Conservation (phyloP, 139 green algal species). For the Ostreobium quekettii region DNA sequence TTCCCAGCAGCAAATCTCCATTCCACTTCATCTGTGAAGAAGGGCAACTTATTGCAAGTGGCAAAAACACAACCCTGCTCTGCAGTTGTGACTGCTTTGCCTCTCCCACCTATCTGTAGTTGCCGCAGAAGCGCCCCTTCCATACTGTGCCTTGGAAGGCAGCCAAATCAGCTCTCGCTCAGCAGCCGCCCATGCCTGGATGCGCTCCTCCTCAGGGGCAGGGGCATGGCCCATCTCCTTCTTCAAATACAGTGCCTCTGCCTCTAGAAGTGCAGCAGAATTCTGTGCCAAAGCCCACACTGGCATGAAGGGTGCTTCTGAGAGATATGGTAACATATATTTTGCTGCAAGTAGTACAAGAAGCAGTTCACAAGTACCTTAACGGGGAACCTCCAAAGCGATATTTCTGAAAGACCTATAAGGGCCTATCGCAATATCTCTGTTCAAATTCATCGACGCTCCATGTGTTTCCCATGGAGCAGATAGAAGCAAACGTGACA, state of each 20-base stretch:
- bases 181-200: conserved; percentile 36
- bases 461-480: too few relatives aligned
- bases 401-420: too few relatives aligned
- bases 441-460: too few relatives aligned
- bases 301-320: too few relatives aligned
- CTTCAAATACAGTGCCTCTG: not conserved
- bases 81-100: not conserved
- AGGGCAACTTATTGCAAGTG: conserved; percentile 39
- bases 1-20: conserved; percentile 26
- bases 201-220: conserved; percentile 42
- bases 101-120: not conserved
- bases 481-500: too few relatives aligned
- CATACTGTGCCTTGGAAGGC: conserved; percentile 27
- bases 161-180: conserved; percentile 59
- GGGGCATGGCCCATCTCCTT: conserved; percentile 32
- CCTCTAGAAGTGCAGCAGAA: too few relatives aligned
- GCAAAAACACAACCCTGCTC: conserved; percentile 39
- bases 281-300: not conserved
- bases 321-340: not conserved
- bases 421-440: too few relatives aligned
- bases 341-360: not conserved
- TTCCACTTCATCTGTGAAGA: conserved; percentile 42
- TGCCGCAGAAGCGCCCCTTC: not conserved
- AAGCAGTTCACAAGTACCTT: not conserved
- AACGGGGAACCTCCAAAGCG: too few relatives aligned